Evolutionary conservation across 2,329 filamentous ascomycete species (phyloP).

Genomic region (Ophiosphaerella narmari): DNA sequence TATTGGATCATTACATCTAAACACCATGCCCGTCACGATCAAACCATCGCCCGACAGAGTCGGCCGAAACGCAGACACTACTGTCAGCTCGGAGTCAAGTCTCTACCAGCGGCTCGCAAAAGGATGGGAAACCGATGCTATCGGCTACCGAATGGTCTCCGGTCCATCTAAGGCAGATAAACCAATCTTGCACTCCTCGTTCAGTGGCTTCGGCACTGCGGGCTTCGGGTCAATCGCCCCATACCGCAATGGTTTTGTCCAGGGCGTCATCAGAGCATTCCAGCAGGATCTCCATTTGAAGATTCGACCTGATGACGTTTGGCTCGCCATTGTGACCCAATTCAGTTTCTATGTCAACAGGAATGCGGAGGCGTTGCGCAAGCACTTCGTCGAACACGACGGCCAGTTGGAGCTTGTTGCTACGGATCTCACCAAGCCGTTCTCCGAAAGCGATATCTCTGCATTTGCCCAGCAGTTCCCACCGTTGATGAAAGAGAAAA

Average conservation of each 20-base stretch:
- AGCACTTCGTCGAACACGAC: conserved; percentile 38
- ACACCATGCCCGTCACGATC: conserved; percentile 1
- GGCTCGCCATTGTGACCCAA: conserved; percentile 24
- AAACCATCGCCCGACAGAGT: not conserved
- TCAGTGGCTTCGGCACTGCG: not conserved
- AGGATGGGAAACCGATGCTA: not conserved
- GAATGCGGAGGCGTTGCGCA: conserved; percentile 15
- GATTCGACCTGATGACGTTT: conserved; percentile 28
- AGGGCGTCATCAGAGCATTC: conserved; percentile 7
- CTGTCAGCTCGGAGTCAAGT: not conserved
- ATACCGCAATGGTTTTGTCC: conserved; percentile 15
- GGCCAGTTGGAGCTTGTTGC: conserved; percentile 14
- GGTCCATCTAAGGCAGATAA: not conserved
- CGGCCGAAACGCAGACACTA: not conserved
- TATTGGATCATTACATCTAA: no score
- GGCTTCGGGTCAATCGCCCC: not conserved
- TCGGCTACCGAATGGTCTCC: no score
- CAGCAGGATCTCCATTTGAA: conserved; percentile 18
- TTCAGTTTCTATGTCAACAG: conserved; percentile 23
- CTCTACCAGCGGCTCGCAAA: not conserved
- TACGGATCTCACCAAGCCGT: not conserved
- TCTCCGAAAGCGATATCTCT: conserved; percentile 13
- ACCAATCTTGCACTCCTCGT: not conserved
- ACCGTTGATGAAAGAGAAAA: conserved; percentile 46
- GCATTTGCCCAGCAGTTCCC: conserved; percentile 46